Evolutionary conservation across 1,139 yeast species (phyloP).

Genomic region (Hyphopichia burtonii): DNA sequence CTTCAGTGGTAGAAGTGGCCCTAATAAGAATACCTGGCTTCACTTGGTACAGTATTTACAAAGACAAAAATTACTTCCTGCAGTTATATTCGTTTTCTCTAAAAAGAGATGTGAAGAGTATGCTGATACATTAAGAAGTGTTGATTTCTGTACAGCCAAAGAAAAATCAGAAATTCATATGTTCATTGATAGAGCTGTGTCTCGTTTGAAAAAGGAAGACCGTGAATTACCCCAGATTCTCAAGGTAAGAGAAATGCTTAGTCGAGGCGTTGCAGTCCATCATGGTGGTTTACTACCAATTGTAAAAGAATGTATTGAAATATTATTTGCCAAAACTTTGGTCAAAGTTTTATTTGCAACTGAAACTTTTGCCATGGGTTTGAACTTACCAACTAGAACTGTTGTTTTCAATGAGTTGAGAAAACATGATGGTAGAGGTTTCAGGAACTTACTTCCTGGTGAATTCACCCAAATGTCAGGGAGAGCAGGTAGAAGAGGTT

Average conservation of each 20-base stretch:
- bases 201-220: conserved; percentile 87
- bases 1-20: conserved; percentile 56
- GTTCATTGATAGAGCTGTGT: conserved; percentile 87
- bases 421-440: conserved; percentile 85
- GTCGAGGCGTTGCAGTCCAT: conserved; percentile 94
- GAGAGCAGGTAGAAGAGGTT: conserved; percentile 96
- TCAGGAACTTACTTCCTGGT: conserved; percentile 85
- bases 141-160: conserved; percentile 77
- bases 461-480: conserved; percentile 99
- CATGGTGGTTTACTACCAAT: conserved; percentile 97
- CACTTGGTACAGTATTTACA: conserved; percentile 72
- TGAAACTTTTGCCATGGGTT: conserved; percentile 98
- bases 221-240: conserved; percentile 89
- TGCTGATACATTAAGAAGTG: conserved; percentile 71
- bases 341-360: conserved; percentile 94
- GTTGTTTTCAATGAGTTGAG: conserved; percentile 84
- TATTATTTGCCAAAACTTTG: conserved; percentile 78
- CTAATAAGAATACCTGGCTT: conserved; percentile 77
- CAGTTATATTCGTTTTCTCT: conserved; percentile 89
- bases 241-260: conserved; percentile 74
- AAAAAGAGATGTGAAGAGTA: conserved; percentile 91
- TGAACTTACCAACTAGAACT: conserved; percentile 94
- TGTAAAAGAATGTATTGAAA: conserved; percentile 93
- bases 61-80: conserved; percentile 72
- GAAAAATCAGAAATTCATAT: conserved; percentile 90